Evolutionary conservation across 495 filamentous ascomycete species (phyloP), one percentile per base, ranked within the genome.

Genomic region (Apiosordaria backusii): DNA sequence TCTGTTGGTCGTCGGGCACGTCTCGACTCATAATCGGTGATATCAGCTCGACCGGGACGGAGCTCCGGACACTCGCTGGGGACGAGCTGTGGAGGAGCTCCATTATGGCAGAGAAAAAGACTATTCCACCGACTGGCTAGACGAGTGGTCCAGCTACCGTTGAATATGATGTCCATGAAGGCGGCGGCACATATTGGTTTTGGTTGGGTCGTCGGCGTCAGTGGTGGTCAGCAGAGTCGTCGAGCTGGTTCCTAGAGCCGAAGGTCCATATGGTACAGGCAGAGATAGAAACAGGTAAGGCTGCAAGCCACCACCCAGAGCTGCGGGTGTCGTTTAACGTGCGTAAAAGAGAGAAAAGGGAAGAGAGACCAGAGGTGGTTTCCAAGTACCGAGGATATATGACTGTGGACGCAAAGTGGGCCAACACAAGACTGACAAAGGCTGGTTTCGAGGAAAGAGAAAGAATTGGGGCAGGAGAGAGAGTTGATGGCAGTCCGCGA

Each of bases 111-210:
- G 45, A 23, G 21, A 53, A 53, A 67, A 61, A 25, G 35, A 50
- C 35, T 60, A 54, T 21, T 59, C 57, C 29, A 19, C 52, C 52
- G 5, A 22, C 23, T 58, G 59, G 64, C 57, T 23, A 65, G 71
- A 68, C 71, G 62, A 70, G 23, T 13, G 57, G 67, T 63, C 62
- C 60, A 72, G 65, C 67, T 71, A 65, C 59, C 19, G 45, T 70
- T 45, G 60, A 58, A 21, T 62, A 25, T 57, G 62, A 64, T 26
- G 65, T 59, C 62, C 68, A 64, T 61, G 57, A 58, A 63, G 50
- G 27, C n/a, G 63, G 40, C 25, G 57, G 59, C 13, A 22, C 70
- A 73, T 72, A 62, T 45, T 35, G 50, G 63, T 29, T 29, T 7
- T 61, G 4, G 16, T 59, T 59, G 5, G 16, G 22, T 60, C 26